Percentiles rank a stretch among this genome's conserved stretches.
Conservation (phyloP, 140 eudicot genomes). For the Flaveria floridana region DNA sequence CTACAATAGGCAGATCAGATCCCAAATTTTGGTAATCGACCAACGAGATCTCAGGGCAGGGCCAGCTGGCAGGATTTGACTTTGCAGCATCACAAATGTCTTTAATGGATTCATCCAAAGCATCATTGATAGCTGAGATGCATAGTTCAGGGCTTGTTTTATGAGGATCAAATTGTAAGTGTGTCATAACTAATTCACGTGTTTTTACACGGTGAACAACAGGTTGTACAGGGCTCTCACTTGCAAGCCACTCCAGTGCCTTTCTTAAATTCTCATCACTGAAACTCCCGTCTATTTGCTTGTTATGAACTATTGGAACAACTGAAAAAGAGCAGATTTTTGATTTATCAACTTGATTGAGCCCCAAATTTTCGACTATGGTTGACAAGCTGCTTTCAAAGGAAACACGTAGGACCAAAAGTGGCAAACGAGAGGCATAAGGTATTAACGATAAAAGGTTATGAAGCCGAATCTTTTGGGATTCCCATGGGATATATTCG, state of each 20-base stretch:
- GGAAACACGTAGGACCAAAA: conserved; percentile 51
- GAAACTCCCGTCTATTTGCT: conserved; percentile 44
- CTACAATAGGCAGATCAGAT: conserved; percentile 56
- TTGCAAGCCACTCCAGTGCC: conserved; percentile 85
- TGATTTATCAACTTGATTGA: conserved; percentile 60
- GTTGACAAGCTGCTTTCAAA: conserved; percentile 29
- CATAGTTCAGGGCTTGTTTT: conserved; percentile 47
- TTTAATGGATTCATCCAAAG: conserved; percentile 50
- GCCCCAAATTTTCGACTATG: conserved; percentile 45
- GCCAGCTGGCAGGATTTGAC: conserved; percentile 70
- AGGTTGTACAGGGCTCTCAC: conserved; percentile 63
- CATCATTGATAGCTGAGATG: conserved; percentile 64
- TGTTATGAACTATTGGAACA: conserved; percentile 37
- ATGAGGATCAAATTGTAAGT: conserved; percentile 39
- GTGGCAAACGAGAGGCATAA: conserved; percentile 66
- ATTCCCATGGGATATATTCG: conserved; percentile 51
- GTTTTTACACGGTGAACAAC: conserved; percentile 48
- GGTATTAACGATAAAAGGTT: conserved; percentile 56
- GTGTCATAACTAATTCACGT: conserved; percentile 58
- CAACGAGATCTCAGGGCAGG: conserved; percentile 72
- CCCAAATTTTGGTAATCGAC: conserved; percentile 46
- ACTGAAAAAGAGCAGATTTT: conserved; percentile 42
- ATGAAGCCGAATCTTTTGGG: conserved; percentile 60
- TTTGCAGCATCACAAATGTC: conserved; percentile 58
- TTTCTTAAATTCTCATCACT: conserved; percentile 52